Evolutionary conservation across 176 grass and related monocot genomes (phyloP), one percentile per base, ranked within the genome.

Genomic region (Olyra latifolia): DNA sequence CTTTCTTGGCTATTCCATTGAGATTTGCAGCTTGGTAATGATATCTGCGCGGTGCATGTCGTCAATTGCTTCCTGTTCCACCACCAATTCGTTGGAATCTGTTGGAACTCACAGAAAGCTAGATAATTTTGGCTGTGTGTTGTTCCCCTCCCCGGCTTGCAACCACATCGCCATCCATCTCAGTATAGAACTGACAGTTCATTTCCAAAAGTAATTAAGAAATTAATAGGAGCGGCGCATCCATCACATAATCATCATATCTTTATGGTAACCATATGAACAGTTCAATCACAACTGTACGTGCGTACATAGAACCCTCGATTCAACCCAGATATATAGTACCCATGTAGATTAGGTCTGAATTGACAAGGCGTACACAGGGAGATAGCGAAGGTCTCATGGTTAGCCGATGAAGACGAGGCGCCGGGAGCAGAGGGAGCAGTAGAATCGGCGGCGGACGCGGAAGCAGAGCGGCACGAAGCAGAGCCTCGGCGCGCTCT

Each of bases 401-500:
- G 20, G 7, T 14, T 8, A 88, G n/a, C 76, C 70, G 40, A 72
- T 22, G 46, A 29, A 7, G 59, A 91, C 80, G 64, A 92, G 69
- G 12, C 77, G 87, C 38, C 84, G 89, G 10, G 84, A 74, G 72
- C 92, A 94, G 61, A 80, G 79, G 72, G 92, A 72, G 74, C 89
- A 92, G 89, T 83, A 48, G 55, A 89, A 85, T 41, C 82, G 73
- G 25, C 87, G 84, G 8, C 87, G 84, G 72, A 84, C 10, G 11
- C 53, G 80, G 79, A 96, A 86, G 79, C 75, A 86, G 75, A 95
- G 41, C 8, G 87, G 87, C 13, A 90, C 47, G 64, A 66, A 95
- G 89, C 84, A 95, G 61, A 92, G 30, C 4, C 87, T 68, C 16
- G 87, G 91, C 6, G 85, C 78, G 60, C 90, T 89, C 85, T 91